Evolutionary conservation across 2,329 filamentous ascomycete genomes (phyloP).

Genomic region (Didymella sp.): DNA sequence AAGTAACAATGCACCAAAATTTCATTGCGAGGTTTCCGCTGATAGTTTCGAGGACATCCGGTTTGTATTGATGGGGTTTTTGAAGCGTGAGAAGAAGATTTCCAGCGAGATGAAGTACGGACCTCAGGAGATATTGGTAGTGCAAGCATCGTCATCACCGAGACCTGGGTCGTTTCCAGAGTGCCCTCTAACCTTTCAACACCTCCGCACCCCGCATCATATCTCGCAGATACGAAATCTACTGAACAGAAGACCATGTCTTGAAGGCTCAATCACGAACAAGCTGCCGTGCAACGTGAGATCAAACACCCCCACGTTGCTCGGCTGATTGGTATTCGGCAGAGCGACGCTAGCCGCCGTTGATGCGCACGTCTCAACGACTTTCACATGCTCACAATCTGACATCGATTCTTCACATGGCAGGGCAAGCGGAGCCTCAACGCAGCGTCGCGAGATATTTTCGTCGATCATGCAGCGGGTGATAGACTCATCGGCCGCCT

Average conservation of each 20-base stretch:
- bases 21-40: too few relatives aligned
- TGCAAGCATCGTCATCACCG: background rate
- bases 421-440: conserved; percentile 8
- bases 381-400: conserved; percentile 33
- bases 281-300: background rate
- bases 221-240: conserved; percentile 1
- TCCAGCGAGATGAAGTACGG: too few relatives aligned
- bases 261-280: background rate
- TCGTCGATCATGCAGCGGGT: conserved; percentile 18
- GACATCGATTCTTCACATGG: conserved; percentile 14
- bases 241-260: background rate
- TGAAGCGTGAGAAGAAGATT: too few relatives aligned
- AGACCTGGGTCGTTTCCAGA: background rate
- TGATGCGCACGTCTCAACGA: conserved; percentile 22
- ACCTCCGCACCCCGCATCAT: conserved; percentile 9
- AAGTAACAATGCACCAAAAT: too few relatives aligned
- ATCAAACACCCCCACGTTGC: conserved; percentile 21
- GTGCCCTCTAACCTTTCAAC: conserved; percentile 4
- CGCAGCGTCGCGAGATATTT: conserved; percentile 20
- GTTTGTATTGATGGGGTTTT: too few relatives aligned
- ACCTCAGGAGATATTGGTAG: too few relatives aligned
- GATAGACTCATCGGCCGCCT: background rate
- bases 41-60: too few relatives aligned
- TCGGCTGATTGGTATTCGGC: conserved; percentile 27
- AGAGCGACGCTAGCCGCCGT: conserved; percentile 26